Evolutionary conservation across 495 filamentous ascomycete genomes (phyloP).

Genomic region (Neurospora sp.): DNA sequence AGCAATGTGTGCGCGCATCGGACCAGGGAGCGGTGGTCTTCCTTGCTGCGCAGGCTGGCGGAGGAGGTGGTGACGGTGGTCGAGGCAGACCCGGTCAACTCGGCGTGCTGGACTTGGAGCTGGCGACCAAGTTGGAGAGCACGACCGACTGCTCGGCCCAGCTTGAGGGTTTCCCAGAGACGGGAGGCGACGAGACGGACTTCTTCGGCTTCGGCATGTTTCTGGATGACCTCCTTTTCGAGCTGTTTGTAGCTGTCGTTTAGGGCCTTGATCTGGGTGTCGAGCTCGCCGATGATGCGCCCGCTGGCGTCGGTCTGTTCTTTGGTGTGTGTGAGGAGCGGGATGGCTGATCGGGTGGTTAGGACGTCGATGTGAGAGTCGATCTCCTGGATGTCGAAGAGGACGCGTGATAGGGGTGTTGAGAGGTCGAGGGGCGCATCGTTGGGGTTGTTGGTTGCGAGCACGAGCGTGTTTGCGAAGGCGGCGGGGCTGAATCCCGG

Average conservation of each 20-base stretch:
- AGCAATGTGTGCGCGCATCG: slow-evolving; percentile 69
- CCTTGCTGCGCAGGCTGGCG: slow-evolving; percentile 28
- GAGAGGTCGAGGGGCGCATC: slow-evolving; percentile 87
- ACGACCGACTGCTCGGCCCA: slow-evolving; percentile 65
- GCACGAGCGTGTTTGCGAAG: slow-evolving; percentile 83
- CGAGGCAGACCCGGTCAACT: slow-evolving; percentile 28
- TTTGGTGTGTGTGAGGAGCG: slow-evolving; percentile 70
- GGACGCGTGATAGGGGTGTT: slow-evolving; percentile 83
- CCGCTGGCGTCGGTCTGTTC: slow-evolving; percentile 58
- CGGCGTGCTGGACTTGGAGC: slow-evolving; percentile 68
- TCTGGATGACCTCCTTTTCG: slow-evolving; percentile 69
- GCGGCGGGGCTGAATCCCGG: slow-evolving; percentile 67
- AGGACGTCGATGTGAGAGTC: slow-evolving; percentile 90
- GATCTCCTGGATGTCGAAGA: slow-evolving; percentile 96
- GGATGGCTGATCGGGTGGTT: slow-evolving; percentile 73
- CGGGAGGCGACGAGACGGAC: slow-evolving; percentile 62
- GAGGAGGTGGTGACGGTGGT: slow-evolving; percentile 12
- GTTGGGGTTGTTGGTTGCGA: slow-evolving; percentile 81
- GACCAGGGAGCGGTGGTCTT: slow-evolving; percentile 69
- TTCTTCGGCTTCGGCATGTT: slow-evolving; percentile 72
- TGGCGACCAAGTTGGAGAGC: slow-evolving; percentile 74
- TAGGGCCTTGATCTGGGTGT: slow-evolving; percentile 64
- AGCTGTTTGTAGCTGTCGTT: slow-evolving; percentile 77
- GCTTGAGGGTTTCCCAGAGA: slow-evolving; percentile 65
- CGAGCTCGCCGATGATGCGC: slow-evolving; percentile 60